Evolutionary conservation across 805 yeast species (phyloP).

Genomic region (Lachancea cidri): DNA sequence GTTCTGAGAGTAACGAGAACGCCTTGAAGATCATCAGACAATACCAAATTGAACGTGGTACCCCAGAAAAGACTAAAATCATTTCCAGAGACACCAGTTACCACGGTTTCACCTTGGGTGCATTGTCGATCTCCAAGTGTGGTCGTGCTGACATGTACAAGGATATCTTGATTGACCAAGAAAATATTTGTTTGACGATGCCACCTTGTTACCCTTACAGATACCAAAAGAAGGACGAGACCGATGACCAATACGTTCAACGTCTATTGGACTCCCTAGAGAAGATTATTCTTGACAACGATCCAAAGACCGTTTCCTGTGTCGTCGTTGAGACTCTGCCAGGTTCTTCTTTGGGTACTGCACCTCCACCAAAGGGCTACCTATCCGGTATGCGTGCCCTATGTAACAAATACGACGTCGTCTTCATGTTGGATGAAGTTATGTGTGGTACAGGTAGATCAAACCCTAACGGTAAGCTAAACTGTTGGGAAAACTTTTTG

Average conservation of each 20-base stretch:
- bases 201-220: constrained; percentile 35
- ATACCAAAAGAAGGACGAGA: constrained; percentile 31
- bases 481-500: constrained; percentile 43
- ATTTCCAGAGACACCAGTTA: constrained; percentile 42
- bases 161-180: constrained; percentile 26
- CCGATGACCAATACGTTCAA: constrained; percentile 37
- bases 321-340: constrained; percentile 43
- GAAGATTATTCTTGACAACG: constrained; percentile 37
- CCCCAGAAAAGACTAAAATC: constrained; percentile 36
- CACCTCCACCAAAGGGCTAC: constrained; percentile 42
- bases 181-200: constrained; percentile 25
- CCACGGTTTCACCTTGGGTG: constrained; percentile 47
- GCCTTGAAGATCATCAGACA: constrained; percentile 54
- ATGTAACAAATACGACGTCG: constrained; percentile 47
- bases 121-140: constrained; percentile 39
- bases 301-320: constrained; percentile 40
- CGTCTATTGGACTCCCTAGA: constrained; percentile 40
- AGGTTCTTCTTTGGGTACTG: constrained; percentile 44
- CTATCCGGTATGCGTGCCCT: constrained; percentile 42
- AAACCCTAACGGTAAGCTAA: constrained; percentile 38
- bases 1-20: constrained; percentile 63
- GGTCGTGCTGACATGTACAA: constrained; percentile 34
- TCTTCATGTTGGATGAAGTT: constrained; percentile 49
- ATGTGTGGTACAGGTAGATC: constrained; percentile 54
- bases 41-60: constrained; percentile 41